Percentiles rank a stretch among this genome's conserved stretches.
Evolutionary conservation across 768 basidiomycete species (phyloP).

Genomic region (Russula earlei): DNA sequence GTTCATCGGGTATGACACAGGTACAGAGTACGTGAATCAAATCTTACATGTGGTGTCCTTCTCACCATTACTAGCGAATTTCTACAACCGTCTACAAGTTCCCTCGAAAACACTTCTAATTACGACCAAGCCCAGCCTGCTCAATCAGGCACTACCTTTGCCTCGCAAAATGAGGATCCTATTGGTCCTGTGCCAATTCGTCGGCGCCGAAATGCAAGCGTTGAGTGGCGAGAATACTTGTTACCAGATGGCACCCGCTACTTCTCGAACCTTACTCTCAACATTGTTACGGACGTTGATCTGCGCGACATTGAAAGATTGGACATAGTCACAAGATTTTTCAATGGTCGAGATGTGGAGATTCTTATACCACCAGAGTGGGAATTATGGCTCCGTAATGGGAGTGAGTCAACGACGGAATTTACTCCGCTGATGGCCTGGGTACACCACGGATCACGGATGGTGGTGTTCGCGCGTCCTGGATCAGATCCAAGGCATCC

Average conservation of each 20-base stretch:
- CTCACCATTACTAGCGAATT: constrained; percentile 36
- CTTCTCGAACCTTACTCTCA: constrained; percentile 53
- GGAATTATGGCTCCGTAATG: constrained; percentile 58
- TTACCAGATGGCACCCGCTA: constrained; percentile 65
- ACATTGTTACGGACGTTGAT: constrained; percentile 62
- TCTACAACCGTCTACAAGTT: constrained; percentile 31
- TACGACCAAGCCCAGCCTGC: constrained; percentile 7
- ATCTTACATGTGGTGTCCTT: constrained; percentile 4
- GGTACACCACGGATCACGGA: constrained; percentile 56
- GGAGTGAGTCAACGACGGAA: constrained; percentile 25
- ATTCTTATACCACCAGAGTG: constrained; percentile 32
- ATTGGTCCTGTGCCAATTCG: constrained; percentile 20
- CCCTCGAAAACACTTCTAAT: constrained; percentile 17
- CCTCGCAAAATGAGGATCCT: constrained; percentile 19
- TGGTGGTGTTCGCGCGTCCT: constrained; percentile 32
- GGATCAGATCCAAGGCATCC: too few species aligned
- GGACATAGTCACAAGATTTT: constrained; percentile 37
- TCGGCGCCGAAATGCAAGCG: too few species aligned
- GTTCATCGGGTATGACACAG: constrained; percentile 1
- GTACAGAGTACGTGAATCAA: constrained; percentile 22
- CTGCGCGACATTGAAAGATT: constrained; percentile 44
- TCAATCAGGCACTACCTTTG: constrained; percentile 13
- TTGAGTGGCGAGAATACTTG: constrained; percentile 69
- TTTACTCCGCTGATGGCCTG: constrained; percentile 39
- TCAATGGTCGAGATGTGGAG: constrained; percentile 30